A percentile compares a stretch with the other conserved stretches of the same genome.
Conservation (phyloP, 805 yeast genomes). For the Dipodascopsis uninucleata region DNA sequence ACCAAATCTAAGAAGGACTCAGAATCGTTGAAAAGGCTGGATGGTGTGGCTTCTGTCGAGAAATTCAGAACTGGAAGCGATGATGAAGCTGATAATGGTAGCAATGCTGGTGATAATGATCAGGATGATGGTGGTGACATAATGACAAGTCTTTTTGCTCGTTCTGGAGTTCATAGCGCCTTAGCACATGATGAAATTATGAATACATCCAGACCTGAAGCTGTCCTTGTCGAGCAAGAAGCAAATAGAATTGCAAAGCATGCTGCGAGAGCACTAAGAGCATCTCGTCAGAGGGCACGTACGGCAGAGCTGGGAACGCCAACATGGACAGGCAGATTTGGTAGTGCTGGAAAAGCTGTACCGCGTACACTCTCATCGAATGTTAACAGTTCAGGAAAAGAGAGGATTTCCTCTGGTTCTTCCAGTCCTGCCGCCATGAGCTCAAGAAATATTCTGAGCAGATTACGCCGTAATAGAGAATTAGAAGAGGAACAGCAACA, state of each 20-base stretch:
- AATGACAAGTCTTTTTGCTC: slow-evolving; percentile 71
- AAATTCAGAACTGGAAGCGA: slow-evolving; percentile 36
- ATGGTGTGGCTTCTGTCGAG: slow-evolving; percentile 73
- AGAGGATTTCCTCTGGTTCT: neutral
- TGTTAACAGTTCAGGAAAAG: neutral
- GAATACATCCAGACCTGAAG: slow-evolving; percentile 51
- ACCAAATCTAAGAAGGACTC: slow-evolving; percentile 40
- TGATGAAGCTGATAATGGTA: slow-evolving; percentile 9
- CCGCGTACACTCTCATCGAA: slow-evolving; percentile 10
- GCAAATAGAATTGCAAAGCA: slow-evolving; percentile 58
- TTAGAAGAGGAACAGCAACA: slow-evolving; percentile 32
- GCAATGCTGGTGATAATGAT: slow-evolving; percentile 14
- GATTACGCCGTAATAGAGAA: slow-evolving; percentile 45
- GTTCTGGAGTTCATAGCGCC: slow-evolving; percentile 67
- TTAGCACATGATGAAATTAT: slow-evolving; percentile 76
- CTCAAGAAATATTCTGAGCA: slow-evolving; percentile 50
- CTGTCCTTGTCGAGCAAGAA: slow-evolving; percentile 56
- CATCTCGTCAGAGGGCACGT: slow-evolving; percentile 55
- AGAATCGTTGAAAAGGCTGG: slow-evolving; percentile 65
- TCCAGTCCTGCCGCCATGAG: neutral
- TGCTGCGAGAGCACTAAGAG: slow-evolving; percentile 55
- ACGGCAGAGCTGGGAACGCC: slow-evolving; percentile 67
- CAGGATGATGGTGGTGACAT: slow-evolving; percentile 57
- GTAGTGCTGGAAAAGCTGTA: slow-evolving; percentile 41
- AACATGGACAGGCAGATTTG: slow-evolving; percentile 95